Evolutionary conservation across 2,329 filamentous ascomycete species (phyloP), one percentile per base, ranked within the genome.

Genomic region (Calonectria leucothoes): DNA sequence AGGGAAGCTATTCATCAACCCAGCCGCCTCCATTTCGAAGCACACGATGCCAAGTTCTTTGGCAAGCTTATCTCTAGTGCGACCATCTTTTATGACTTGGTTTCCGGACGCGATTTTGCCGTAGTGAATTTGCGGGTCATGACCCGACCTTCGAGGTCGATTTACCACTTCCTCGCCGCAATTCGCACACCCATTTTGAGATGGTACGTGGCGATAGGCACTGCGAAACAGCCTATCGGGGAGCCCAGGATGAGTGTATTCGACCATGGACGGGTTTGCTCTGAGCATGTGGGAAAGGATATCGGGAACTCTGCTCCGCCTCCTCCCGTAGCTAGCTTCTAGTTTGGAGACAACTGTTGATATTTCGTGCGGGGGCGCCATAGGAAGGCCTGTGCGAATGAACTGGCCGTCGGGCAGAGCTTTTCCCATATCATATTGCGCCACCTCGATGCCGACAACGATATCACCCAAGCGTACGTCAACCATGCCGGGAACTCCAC

Each of bases 391-490:
- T 57, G 15, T 52, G 6, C 27, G 65, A 31, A 45, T n/a, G 35
- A 65, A 65, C 7, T n/a, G 11, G 29, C 64, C 64, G 20, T 68
- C 55, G 2, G 20, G 25, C n/a, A 55, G 33, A 0, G 76, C 52
- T 11, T 82, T 82, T 0, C 79, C 79, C 0, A 80, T 2, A 1
- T 82, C 81, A 6, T 77, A 79, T 4, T 80, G 81, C 71, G 81
- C 78, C 0, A 82, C 77, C 0, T 76, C 71, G 0, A 66, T 77
- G 0, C 81, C 79, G 0, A 83, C 78, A 0, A 81, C 76, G 7
- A 82, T 45, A 12, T 82, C 81, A 0, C 81, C 81, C 0, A 82
- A 61, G 0, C 78, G 67, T 10, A 82, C 51, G 20, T 82, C 81
- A 10, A 51, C 67, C 14, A 35, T 70, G 6, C 31, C 68, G 0